Base-by-base conservation (phyloP, 148 eudicot genomes). In the Vaccinium corymbosum region DNA sequence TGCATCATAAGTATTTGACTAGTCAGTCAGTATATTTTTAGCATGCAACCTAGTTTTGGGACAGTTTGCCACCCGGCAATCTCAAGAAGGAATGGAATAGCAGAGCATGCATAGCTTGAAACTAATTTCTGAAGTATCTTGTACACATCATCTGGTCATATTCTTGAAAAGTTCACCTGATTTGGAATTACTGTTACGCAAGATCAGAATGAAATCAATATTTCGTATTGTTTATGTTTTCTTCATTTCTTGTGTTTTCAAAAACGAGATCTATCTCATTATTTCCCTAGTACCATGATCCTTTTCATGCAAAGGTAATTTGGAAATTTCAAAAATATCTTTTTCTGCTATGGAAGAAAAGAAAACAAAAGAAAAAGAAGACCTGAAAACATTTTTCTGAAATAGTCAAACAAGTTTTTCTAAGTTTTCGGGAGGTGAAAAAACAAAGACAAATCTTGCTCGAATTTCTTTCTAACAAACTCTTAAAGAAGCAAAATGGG, bases 1-100 rank as follows among this genome's bases (percentile, higher is more conserved):
- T 95, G 84, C 79, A 81, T 6, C 81, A 83, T 48, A 81, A 27
- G 15, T 13, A 66, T 42, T 10, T 42, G 46, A 42, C 46, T 25
- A 66, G 11, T 66, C 4, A 32, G 17, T 27, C 5, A 32, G 17
- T 27, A 68, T 13, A 27, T 68, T 29, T 29, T 14, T 27, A 29
- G 73, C 73, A 68, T 68, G 17, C 42, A 68, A 68, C 7, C 6
- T 13, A 68, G 73, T 27, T 68, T 68, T 27, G 13, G 42, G 42
- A 29, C 7, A 68, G 73, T 68, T 16, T 27, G 42, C 73, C 73
- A 64, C 38, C 29, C 8, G 29, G 17, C 73, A 68, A 68, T 27
- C 73, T 27, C 73, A 32, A 68, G 7, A 68, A 27, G 73, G 73
- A 68, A 68, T 68, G 29, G 73, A 10, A 64, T 64, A 64, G 71